Base-by-base conservation (phyloP, 2,329 filamentous ascomycete genomes). In the Exophiala oligosperma region DNA sequence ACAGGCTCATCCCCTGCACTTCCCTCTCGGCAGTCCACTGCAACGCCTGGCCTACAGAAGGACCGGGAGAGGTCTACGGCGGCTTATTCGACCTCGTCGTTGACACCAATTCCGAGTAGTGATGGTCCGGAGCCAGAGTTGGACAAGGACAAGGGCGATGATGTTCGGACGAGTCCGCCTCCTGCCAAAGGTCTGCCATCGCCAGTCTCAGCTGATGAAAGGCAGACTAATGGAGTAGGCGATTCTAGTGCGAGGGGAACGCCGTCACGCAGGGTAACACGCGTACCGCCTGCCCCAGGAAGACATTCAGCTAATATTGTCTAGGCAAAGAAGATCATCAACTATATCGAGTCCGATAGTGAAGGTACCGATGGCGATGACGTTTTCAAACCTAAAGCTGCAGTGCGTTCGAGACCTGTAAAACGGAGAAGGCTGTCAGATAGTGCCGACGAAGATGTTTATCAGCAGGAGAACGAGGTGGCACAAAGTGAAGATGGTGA, bases 331-430 rank as follows among this genome's bases (percentile, higher is more conserved):
- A 73, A 79, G 47, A 82, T 74, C 23, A 75, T 94, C 64, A 94
- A 83, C 71, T 97, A 97, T 72, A 87, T 89, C 63, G 92, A 97
- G 69, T 92, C 90, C 1, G 91, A 90, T 46, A 89, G 90, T 47
- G 88, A 91, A 57, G 81, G 83, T 17, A 79, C 81, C 47, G 77
- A 79, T 52, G 88, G 91, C 50, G 88, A 92, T 23, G 85, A 87
- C 46, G 84, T 90, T 0, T 88, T 92, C 69, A 76, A 77, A 52
- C 80, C 83, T 6, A 74, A 77, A n/a, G 76, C 78, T 41, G 76
- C 73, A 43, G 77, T 73, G 48, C 71, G 72, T 9, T 73, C 73
- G 44, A 74, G 76, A 52, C 76, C 62, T 51, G 61, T 74, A 0
- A 89, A 90, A 62, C 77, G 84, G 47, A 79, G 83, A 59, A 83